A percentile compares a stretch with the other conserved stretches of the same genome.
Evolutionary conservation across 2,329 filamentous ascomycete species (phyloP).

Genomic region (Clarireedia paspali): DNA sequence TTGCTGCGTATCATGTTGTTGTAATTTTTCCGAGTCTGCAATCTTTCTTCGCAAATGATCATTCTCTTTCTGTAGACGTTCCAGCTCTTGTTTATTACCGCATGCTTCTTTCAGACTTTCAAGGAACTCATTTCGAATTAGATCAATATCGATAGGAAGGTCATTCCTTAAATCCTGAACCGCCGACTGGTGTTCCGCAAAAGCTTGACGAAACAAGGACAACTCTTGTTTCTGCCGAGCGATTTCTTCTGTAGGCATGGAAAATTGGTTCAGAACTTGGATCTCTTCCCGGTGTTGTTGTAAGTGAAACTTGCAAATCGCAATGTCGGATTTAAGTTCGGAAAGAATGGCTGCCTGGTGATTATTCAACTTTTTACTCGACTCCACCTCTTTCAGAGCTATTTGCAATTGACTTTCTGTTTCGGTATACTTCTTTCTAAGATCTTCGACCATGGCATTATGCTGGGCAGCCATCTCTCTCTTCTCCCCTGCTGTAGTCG

Average conservation of each 20-base stretch:
- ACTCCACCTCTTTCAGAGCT: not conserved
- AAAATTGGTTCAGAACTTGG: not conserved
- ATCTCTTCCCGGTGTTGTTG: not conserved
- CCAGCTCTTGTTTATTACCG: not conserved
- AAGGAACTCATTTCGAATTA: not conserved
- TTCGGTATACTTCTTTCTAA: conserved; percentile 2
- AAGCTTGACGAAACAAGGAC: not conserved
- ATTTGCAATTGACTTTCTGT: not conserved
- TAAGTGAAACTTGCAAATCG: not conserved
- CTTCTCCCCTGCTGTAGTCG: conserved; percentile 6
- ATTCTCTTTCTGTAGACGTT: not conserved
- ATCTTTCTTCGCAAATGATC: not conserved
- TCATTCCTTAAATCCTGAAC: not conserved
- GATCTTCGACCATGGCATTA: not conserved
- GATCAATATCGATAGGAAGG: not conserved
- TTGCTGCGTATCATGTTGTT: not conserved
- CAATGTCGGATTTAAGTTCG: not conserved
- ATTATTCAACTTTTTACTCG: not conserved
- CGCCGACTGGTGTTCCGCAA: not conserved
- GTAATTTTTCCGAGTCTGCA: not conserved
- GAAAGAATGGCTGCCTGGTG: not conserved
- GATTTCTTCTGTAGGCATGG: not conserved
- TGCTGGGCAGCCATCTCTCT: not conserved
- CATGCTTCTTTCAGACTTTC: not conserved
- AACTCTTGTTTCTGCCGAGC: not conserved